Evolutionary conservation across 1,139 yeast species (phyloP), one percentile per base, ranked within the genome.

Genomic region (Saccharomycopsis crataegensis): DNA sequence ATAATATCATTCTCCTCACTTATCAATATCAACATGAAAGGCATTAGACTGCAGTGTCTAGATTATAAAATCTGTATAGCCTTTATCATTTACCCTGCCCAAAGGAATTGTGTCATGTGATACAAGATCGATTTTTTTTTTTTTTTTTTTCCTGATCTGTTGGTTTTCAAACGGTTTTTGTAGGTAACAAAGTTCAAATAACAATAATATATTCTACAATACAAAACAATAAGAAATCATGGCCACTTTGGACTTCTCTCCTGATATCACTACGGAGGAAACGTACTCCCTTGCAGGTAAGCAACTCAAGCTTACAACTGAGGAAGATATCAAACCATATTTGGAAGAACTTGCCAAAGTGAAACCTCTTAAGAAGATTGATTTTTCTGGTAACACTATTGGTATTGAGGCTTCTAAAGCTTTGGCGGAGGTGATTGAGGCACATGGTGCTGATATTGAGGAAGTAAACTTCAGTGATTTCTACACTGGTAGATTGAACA

Each of bases 401-500:
- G 97, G 99, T 55, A 83, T 90, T 56, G 96, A 83, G 50, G 96
- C 97, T 6, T 86, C 96, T 42, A 76, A 79, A 64, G 78, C 79
- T 22, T 71, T 91, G 54, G 88, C 94, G 49, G 74, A 77, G 53
- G 77, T 80, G n/a, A 69, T 89, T 51, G 64, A 65, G 43, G 61
- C 67, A 47, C 67, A 74, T 57, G 63, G 66, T 31, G 59, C 68
- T 60, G 65, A 77, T 64, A 66, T 85, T 50, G 72, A 73, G 59
- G 89, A 83, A 62, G 80, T 90, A 57, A 81, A 91, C 67, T 81
- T 94, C 62, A 90, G 96, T 49, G 99, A 93, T 69, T 78, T 93
- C 60, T 93, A 89, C 73, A 93, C 98, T 43, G 96, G 98, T 12
- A 80, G 99, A 66, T 78, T 93, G 61, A 89, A 90, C 63, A 93